phyloP scores from a whole-genome alignment of 345 rosid genomes.

The Populus euphratica region DNA sequence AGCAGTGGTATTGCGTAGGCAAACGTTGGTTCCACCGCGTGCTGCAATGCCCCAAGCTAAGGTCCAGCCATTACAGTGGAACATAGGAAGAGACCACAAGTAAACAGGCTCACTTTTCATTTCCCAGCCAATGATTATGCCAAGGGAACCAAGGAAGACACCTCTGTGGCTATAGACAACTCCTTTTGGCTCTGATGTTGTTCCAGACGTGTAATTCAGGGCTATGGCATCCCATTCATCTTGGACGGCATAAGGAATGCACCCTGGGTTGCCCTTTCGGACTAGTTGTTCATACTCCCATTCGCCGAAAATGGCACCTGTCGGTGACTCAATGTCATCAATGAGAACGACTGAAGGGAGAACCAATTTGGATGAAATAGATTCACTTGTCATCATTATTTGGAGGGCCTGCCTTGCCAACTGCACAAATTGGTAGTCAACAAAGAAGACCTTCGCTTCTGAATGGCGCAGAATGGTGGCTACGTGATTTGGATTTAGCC shows the following conservation, averaged over 20 bases:
- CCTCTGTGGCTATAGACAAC: constrained; percentile 81
- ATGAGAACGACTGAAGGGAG: constrained; percentile 47
- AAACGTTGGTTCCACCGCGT: constrained; percentile 69
- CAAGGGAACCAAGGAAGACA: constrained; percentile 55
- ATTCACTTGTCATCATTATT: constrained; percentile 17
- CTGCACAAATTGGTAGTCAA: constrained; percentile 49
- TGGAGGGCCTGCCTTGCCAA: constrained; percentile 49
- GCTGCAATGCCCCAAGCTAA: constrained; percentile 75
- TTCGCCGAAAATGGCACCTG: constrained; percentile 41
- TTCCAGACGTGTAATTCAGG: constrained; percentile 71
- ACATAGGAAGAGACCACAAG: constrained; percentile 81
- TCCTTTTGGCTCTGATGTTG: constrained; percentile 69
- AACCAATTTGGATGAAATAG: neutral
- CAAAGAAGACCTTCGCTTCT: constrained; percentile 59
- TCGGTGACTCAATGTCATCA: constrained; percentile 54
- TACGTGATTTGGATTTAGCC: constrained; percentile 62
- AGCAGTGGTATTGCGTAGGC: constrained; percentile 60
- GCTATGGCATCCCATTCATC: constrained; percentile 72
- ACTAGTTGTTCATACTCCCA: constrained; percentile 59
- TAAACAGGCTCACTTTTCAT: constrained; percentile 65
- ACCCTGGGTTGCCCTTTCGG: constrained; percentile 33
- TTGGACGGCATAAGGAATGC: constrained; percentile 11
- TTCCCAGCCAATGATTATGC: constrained; percentile 55
- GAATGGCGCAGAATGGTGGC: constrained; percentile 65
- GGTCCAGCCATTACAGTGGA: constrained; percentile 82